Evolutionary conservation across 331 rosid species (phyloP).

Genomic region (Acacia concinna): DNA sequence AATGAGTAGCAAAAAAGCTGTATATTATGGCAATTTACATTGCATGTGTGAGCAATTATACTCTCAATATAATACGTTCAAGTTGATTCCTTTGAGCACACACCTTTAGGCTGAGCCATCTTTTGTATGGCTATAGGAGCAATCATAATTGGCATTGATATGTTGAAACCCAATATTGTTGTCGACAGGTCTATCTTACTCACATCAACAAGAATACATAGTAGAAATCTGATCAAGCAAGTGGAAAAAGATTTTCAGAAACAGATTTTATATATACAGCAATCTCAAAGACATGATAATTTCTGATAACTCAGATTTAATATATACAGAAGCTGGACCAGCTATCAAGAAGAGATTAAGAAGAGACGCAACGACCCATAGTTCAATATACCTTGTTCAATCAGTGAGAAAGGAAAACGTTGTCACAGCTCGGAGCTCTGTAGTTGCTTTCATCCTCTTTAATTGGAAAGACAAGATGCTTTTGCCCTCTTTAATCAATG

Average conservation of each 20-base stretch:
- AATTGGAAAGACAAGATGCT: no score
- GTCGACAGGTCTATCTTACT: slow-evolving; percentile 80
- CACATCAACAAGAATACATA: slow-evolving; percentile 85
- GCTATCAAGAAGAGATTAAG: no score
- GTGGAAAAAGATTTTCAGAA: slow-evolving; percentile 5
- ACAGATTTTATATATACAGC: not conserved
- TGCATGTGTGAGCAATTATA: not conserved
- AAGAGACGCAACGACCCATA: no score
- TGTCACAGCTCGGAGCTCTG: no score
- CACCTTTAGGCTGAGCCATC: slow-evolving; percentile 97
- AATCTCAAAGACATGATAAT: not conserved
- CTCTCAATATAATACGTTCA: slow-evolving; percentile 18
- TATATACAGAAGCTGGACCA: no score
- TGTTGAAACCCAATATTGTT: slow-evolving; percentile 80
- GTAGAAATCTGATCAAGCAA: slow-evolving; percentile 66
- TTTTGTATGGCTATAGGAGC: slow-evolving; percentile 97
- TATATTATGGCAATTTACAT: not conserved
- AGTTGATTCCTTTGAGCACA: slow-evolving; percentile 13
- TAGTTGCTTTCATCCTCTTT: no score
- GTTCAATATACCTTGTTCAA: no score
- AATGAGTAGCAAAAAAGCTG: not conserved
- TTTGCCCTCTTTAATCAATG: no score
- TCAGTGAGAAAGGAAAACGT: no score
- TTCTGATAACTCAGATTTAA: not conserved
- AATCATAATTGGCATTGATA: slow-evolving; percentile 95